Conservation (phyloP, 306 rosid species). For the Pueraria montana region DNA sequence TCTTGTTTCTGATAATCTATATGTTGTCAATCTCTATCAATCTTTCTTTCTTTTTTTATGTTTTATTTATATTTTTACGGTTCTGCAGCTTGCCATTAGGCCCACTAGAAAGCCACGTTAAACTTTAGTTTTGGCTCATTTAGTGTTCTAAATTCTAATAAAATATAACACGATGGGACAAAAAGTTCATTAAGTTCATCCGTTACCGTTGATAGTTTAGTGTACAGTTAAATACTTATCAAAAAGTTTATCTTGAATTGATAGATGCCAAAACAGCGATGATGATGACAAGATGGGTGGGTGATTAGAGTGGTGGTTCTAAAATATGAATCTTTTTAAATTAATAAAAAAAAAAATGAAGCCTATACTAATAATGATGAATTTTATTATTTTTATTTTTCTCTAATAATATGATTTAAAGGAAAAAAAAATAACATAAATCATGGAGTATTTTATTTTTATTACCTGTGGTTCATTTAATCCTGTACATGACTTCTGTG, state of each 20-base stretch:
- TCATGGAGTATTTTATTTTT: not conserved
- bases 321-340: not conserved
- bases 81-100: not conserved
- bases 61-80: not conserved
- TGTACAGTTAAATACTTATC: not conserved
- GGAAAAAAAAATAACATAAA: not conserved
- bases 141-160: not conserved
- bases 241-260: not conserved
- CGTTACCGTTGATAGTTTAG: not conserved
- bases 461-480: not conserved
- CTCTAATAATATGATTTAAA: no score
- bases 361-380: not conserved
- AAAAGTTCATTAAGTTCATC: not conserved
- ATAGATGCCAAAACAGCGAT: not conserved
- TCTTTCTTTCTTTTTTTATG: not conserved
- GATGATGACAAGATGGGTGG: not conserved
- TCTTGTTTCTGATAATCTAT: no score
- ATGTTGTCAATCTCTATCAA: no score
- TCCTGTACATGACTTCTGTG: not conserved
- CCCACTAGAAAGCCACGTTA: not conserved
- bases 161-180: not conserved
- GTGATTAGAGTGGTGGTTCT: not conserved
- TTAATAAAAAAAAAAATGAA: not conserved
- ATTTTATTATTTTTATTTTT: not conserved
- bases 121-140: not conserved